Evolutionary conservation across 108 stramenopile species (phyloP), one percentile per base, ranked within the genome.

Genomic region (Cylindrotheca fusiformis): DNA sequence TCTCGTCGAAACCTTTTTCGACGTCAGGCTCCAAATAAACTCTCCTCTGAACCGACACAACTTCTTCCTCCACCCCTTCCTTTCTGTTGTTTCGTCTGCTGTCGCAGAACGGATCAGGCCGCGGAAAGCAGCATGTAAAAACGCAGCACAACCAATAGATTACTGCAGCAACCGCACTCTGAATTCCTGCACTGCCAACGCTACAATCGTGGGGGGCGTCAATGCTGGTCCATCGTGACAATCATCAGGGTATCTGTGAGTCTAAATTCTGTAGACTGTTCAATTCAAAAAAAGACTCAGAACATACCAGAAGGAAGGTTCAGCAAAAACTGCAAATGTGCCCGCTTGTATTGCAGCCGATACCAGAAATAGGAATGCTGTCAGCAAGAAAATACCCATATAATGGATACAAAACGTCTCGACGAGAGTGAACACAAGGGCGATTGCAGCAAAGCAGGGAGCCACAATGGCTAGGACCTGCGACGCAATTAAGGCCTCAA

Each of bases 41-140:
- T 10, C 10, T 41, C 6, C 36, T 6, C 63, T 49, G 52, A 36
- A 52, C 19, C 5, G 52, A 32, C 2, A 21, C 12, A 0, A 10
- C 47, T 31, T 1, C 4, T 3, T 22, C 2, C 24, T 0, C 32
- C 4, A 24, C 2, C 17, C n/a, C 3, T 19, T 17, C 14, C 30
- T 32, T 36, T 32, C 17, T 18, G 19, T 32, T 12, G n/a, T n/a
- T n/a, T 19, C 48, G 8, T 2, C 20, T 20, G 25, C 24, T 32
- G 14, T 61, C 46, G 19, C 44, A 45, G 4, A 28, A 60, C 14
- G 72, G 60, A 10, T 52, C 50, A n/a, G 72, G 72, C 30, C 54
- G 33, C 5, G 72, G 72, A 45, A 64, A 58, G 36, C 72, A 74
- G 45, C 72, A 74, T 12, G 65, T 36, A 17, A 74, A 24, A 0